phyloP scores from a whole-genome alignment of 176 grass and related monocot species.

The Chrysopogon serrulatus region DNA sequence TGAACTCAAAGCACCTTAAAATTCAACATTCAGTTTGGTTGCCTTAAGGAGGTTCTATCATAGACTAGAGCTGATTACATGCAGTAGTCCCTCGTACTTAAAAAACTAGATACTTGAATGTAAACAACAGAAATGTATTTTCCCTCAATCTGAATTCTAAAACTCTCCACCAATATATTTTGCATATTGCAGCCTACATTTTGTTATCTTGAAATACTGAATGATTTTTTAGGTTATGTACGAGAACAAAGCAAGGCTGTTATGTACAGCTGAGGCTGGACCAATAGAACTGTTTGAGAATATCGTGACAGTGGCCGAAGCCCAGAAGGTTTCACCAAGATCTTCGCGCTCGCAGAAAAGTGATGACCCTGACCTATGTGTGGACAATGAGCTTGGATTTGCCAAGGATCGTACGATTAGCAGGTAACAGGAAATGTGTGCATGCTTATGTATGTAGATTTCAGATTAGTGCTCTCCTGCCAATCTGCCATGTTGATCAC shows the following conservation, averaged over 20 bases:
- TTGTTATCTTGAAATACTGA: background rate
- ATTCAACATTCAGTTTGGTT: background rate
- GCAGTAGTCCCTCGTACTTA: background rate
- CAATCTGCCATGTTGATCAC: background rate
- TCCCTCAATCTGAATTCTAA: background rate
- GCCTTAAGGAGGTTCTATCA: background rate
- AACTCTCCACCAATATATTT: background rate
- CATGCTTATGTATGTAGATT: background rate
- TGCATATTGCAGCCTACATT: background rate
- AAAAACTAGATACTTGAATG: background rate
- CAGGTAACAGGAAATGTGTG: constrained; percentile 37
- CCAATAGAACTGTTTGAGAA: constrained; percentile 67
- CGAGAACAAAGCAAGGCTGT: constrained; percentile 79
- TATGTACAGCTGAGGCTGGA: constrained; percentile 80
- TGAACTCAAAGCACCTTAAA: background rate
- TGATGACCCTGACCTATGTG: constrained; percentile 82
- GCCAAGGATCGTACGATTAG: constrained; percentile 92
- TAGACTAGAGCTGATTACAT: background rate
- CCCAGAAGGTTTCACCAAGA: constrained; percentile 46
- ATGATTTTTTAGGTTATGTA: constrained; percentile 73
- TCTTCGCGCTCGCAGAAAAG: constrained; percentile 48
- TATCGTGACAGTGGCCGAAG: constrained; percentile 64
- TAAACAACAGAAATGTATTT: background rate
- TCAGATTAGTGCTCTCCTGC: background rate
- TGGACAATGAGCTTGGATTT: constrained; percentile 94